phyloP scores from a whole-genome alignment of 345 rosid genomes.

The Cardamine resedifolia region DNA sequence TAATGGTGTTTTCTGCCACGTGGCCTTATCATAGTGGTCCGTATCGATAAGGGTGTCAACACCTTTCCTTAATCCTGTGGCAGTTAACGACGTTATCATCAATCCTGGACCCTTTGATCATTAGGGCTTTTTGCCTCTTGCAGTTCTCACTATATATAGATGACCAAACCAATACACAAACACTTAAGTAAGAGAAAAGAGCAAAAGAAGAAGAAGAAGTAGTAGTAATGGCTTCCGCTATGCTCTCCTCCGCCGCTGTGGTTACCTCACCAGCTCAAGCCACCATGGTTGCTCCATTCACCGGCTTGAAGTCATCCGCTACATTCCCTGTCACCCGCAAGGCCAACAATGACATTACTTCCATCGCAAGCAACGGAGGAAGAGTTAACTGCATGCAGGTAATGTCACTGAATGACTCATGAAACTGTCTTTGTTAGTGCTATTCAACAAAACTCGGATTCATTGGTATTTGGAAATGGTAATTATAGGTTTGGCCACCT shows the following conservation, averaged over 20 bases:
- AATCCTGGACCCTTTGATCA: conserved; percentile 17
- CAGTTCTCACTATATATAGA: conserved; percentile 23
- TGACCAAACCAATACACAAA: conserved; percentile 13
- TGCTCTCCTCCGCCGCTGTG: conserved; percentile 55
- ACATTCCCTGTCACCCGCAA: conserved; percentile 52
- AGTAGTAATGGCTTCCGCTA: conserved; percentile 55
- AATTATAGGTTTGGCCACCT: conserved; percentile 53
- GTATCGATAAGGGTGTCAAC: conserved; percentile 38
- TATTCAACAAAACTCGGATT: background rate
- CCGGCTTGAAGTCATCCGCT: conserved; percentile 46
- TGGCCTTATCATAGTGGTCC: conserved; percentile 21
- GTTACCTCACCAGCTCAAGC: conserved; percentile 49
- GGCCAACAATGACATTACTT: conserved; percentile 50
- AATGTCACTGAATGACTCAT: background rate
- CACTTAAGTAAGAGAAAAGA: background rate
- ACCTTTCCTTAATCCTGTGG: conserved; percentile 35
- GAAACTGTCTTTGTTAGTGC: background rate
- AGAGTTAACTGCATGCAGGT: conserved; percentile 57
- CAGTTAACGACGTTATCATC: conserved; percentile 44
- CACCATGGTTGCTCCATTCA: conserved; percentile 57
- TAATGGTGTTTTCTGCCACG: conserved; percentile 20
- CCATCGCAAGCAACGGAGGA: conserved; percentile 50
- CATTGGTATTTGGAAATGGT: background rate
- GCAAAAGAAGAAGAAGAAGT: conserved; percentile 8
- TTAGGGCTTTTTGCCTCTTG: background rate